Base-by-base conservation (phyloP, 371 early-diverging fungal species). In the Mortierella sp. region DNA sequence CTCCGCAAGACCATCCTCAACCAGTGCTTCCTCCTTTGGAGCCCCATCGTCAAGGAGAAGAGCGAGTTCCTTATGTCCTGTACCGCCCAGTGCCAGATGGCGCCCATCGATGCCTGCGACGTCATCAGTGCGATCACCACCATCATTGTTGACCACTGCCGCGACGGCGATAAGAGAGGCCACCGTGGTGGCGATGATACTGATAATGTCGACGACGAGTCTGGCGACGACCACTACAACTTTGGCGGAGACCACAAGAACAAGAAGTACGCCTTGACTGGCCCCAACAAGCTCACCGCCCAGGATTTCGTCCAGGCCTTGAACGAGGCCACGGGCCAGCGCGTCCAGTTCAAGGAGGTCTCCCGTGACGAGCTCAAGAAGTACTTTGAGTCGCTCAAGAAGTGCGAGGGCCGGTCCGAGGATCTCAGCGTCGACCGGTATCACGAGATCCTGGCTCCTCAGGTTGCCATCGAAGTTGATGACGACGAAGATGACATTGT, bases 191-290 rank as follows among this genome's bases (percentile, higher is more conserved):
- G 52, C 2, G 22, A 14, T 0, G 48, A 26, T 39, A 22, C 29
- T 8, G 31, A 39, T 29, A 7, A 44, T 24, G 37, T 40, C 19
- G n/a, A 24, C n/a, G 40, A 50, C n/a, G 39, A 52, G 5, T 73
- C 69, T 47, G 70, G 10, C 24, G 31, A 29, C 16, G 58, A 31
- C 31, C 6, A 55, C 14, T 55, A 5, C 8, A 31, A 1, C 61
- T 58, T 58, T 22, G 61, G 61, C 31, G 22, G 66, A 4, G 34
- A 40, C 11, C 68, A 73, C 55, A 64, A 50, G 50, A 76, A 76
- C 71, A 80, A 76, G 68, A 68, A 45, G 55, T 80, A 73, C 63
- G 76, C 67, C 10, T 29, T 80, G 71, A 80, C 81, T 5, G 81
- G 81, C 0, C 81, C 81, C 4, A 13, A 66, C n/a, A 58, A 65